Base-by-base conservation (phyloP, 2,329 filamentous ascomycete genomes). In the Acrocalymma vagum region DNA sequence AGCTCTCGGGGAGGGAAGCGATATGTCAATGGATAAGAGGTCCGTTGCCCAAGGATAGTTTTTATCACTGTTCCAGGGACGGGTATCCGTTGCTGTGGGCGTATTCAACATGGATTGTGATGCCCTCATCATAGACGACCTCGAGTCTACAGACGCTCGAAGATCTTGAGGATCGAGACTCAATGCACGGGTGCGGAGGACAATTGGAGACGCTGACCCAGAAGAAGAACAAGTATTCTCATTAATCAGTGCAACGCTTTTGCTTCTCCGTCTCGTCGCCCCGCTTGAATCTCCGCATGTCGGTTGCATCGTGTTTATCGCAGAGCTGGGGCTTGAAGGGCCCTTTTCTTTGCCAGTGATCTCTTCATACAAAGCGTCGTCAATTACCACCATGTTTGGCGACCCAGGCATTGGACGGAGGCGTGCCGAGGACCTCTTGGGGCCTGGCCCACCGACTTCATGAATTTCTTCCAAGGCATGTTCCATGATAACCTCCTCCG, bases 31-130 rank as follows among this genome's bases (percentile, higher is more conserved):
- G 20, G 64, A 62, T 18, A 70, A 51, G 22, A 65, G 60, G 36
- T 53, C 67, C 29, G 62, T 65, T 21, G 67, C 62, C 73, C 72
- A 77, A 22, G 74, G 72, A 50, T 75, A 77, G 52, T 73, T 76
- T 53, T 73, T 71, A 45, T 75, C 72, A 14, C 62, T 61, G 45
- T 77, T 77, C 73, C 73, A 76, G n/a, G 73, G 73, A 18, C 72
- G 66, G 29, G 67, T 72, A 38, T 69, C 69, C 5, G 65, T 62
- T 35, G 46, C 43, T 21, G 58, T 60, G 6, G 54, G 55, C 9
- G 56, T 61, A 9, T 49, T 54, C 9, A 40, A 38, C 26, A 58
- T 40, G n/a, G 63, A 67, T 14, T 53, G 58, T 25, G 58, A 31
- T 8, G 63, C 66, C 35, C 58, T 53, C 20, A 49, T 57, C 16